Base-by-base conservation (phyloP, 345 rosid species). In the Draba incana region DNA sequence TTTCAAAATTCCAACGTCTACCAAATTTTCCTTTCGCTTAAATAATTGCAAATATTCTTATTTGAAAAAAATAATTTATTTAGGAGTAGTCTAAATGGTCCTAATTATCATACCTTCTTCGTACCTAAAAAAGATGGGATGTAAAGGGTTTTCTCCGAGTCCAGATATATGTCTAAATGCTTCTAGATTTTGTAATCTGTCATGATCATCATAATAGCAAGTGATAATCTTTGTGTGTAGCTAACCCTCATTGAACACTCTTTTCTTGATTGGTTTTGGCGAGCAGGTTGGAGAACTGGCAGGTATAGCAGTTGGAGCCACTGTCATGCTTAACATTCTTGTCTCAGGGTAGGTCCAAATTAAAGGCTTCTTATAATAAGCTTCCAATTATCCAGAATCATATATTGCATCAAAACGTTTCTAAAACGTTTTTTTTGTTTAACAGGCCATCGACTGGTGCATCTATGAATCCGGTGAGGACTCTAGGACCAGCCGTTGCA, bases 271-370 rank as follows among this genome's bases (percentile, higher is more conserved):
- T 59, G 41, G 27, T 13, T 54, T 8, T 68, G 51, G 30, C 50
- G 69, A 9, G 31, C 75, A 93, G 99, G 99, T 93, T 20, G 99
- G 99, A 72, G 99, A 94, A 79, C 50, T 94, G 69, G 99, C 99
- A 0, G 99, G 99, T 9, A 91, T 94, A 53, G 99, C 97, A 5
- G 99, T 94, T 68, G 99, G 99, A 71, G 99, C 99, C 25, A 83
- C 99, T 0, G 99, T 94, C 57, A 76, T 91, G 92, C 96, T 94
- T 30, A 94, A 94, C 80, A 87, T 91, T 71, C 96, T 94, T 41
- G 87, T 94, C 48, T 86, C 97, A 0, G 97, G 97, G 97, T 90
- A 20, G 62, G 84, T 6, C 69, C 43, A 61, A 28, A 13, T 13
- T n/a, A n/a, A 10, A 64, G 3, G 14, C 0, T 7, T 4, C 53